These are phyloP conservation scores for Wolfiporia cocos DNA, from an alignment of 1,284 basidiomycete genomes.

Conservation along the genomic window DNA sequence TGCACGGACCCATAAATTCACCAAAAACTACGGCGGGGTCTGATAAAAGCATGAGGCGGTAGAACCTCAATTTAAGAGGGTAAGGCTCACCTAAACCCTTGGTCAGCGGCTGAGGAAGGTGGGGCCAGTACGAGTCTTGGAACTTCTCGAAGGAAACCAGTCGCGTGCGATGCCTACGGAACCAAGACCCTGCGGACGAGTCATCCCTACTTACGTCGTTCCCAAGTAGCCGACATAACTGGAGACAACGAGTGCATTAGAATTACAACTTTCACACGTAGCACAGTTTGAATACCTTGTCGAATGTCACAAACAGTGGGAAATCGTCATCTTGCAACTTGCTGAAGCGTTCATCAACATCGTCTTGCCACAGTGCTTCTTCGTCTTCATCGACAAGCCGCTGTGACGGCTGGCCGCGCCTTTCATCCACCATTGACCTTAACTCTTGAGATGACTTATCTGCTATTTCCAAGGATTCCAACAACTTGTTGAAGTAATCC, in stretches of 20 bases:
- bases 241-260: not conserved
- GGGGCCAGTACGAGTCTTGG: slow-evolving; percentile 52
- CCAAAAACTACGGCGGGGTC: slow-evolving; percentile 60
- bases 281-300: slow-evolving; percentile 43
- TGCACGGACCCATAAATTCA: slow-evolving; percentile 53
- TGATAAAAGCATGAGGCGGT: slow-evolving; percentile 17
- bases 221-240: not conserved
- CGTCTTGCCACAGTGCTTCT: slow-evolving; percentile 32
- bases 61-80: not conserved
- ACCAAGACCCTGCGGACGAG: slow-evolving; percentile 18
- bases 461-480: slow-evolving; percentile 38
- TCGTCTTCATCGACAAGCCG: slow-evolving; percentile 44
- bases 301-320: slow-evolving; percentile 64
- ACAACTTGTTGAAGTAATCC: slow-evolving; percentile 53
- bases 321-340: slow-evolving; percentile 57
- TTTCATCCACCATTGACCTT: slow-evolving; percentile 12
- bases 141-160: slow-evolving; percentile 49
- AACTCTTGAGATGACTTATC: slow-evolving; percentile 34
- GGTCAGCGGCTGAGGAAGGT: slow-evolving; percentile 47
- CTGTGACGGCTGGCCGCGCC: slow-evolving; percentile 21
- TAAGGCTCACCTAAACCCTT: slow-evolving; percentile 44
- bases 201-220: slow-evolving; percentile 25
- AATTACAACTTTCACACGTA: not conserved
- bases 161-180: slow-evolving; percentile 16
- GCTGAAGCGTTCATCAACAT: slow-evolving; percentile 53